These are phyloP conservation scores for Syzygium malaccense DNA, from an alignment of 441 rosid species.

Conservation along the genomic window DNA sequence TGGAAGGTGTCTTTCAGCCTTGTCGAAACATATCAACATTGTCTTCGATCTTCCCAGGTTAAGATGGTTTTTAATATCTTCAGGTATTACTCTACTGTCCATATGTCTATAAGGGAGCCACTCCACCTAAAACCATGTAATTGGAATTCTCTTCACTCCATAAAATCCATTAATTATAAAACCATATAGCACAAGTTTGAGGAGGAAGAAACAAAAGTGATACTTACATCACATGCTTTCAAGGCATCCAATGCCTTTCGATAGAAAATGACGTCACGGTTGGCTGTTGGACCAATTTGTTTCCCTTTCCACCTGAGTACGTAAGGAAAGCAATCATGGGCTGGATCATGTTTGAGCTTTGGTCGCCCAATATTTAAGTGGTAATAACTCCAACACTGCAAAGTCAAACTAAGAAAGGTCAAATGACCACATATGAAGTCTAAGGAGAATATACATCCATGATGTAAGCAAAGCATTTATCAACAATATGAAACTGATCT, in stretches of 20 bases:
- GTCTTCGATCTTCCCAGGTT: slow-evolving; percentile 90
- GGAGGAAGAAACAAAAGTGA: background rate
- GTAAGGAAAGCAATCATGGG: slow-evolving; percentile 69
- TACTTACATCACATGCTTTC: slow-evolving; percentile 59
- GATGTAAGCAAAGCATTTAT: background rate
- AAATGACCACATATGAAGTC: background rate
- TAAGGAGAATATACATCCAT: background rate
- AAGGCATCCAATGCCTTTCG: slow-evolving; percentile 76
- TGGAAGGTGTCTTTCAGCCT: slow-evolving; percentile 99
- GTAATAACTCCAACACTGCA: slow-evolving; percentile 95
- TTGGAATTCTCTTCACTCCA: background rate
- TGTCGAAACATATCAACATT: slow-evolving; percentile 95
- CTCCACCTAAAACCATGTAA: slow-evolving; percentile 32
- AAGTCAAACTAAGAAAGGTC: background rate
- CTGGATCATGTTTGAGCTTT: slow-evolving; percentile 77
- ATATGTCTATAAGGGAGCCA: slow-evolving; percentile 85
- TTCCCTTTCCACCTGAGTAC: slow-evolving; percentile 93
- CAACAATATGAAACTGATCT: background rate
- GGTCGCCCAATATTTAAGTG: slow-evolving; percentile 88
- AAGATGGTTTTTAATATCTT: slow-evolving; percentile 48
- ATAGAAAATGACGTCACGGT: slow-evolving; percentile 86
- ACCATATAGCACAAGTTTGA: background rate
- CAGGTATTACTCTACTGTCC: slow-evolving; percentile 65
- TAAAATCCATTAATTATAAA: background rate
- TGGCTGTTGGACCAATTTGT: slow-evolving; percentile 93